Evolutionary conservation across 163 green algal genomes (phyloP).

Genomic region (Chlamydomonas reinhardtii): DNA sequence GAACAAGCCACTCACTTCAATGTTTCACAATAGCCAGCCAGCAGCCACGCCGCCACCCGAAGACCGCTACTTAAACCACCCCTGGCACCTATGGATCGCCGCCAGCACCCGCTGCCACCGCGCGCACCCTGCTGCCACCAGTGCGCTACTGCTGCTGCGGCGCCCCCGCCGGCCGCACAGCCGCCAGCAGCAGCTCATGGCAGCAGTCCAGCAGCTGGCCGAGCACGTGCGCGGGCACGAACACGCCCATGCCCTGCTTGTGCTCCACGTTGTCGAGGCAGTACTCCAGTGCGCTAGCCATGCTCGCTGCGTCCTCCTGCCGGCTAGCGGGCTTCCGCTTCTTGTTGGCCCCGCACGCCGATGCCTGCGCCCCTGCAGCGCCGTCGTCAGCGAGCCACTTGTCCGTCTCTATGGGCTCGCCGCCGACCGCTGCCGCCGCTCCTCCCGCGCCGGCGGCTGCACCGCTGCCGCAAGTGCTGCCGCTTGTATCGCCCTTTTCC

Average conservation of each 20-base stretch:
- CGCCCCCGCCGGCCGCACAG: background rate
- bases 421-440: slow-evolving; percentile 9
- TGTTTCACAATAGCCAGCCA: slow-evolving; percentile 23
- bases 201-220: background rate
- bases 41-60: slow-evolving; percentile 16
- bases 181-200: background rate
- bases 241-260: slow-evolving; percentile 3
- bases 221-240: slow-evolving; percentile 16
- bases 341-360: slow-evolving; percentile 5
- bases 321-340: slow-evolving; percentile 10
- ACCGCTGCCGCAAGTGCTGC: background rate
- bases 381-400: slow-evolving; percentile 11
- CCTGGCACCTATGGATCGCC: background rate
- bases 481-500: slow-evolving; percentile 1
- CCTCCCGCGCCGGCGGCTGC: background rate
- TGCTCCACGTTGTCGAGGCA: slow-evolving; percentile 3
- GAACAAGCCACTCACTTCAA: background rate
- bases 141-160: background rate
- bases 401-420: slow-evolving; percentile 7
- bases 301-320: background rate
- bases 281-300: background rate
- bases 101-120: background rate
- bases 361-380: background rate
- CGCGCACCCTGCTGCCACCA: background rate
- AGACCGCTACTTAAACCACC: background rate